These are phyloP conservation scores for Ramalina intermedia DNA, from an alignment of 495 filamentous ascomycete genomes.

Conservation along the genomic window DNA sequence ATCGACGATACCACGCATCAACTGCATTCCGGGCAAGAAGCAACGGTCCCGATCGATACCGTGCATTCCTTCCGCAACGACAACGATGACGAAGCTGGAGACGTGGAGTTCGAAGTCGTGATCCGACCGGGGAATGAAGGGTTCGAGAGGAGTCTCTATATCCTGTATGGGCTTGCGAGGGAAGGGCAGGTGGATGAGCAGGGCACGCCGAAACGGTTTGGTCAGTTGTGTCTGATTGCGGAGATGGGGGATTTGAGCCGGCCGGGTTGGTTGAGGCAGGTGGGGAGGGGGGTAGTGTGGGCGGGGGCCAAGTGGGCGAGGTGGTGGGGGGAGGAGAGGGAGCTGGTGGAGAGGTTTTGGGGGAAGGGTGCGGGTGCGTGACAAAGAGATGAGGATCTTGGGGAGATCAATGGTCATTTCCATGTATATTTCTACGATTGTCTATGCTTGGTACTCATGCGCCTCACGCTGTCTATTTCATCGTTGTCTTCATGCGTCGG, in stretches of 20 bases:
- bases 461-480: too few species aligned
- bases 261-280: not conserved
- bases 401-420: too few species aligned
- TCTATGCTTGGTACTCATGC: too few species aligned
- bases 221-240: not conserved
- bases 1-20: not conserved
- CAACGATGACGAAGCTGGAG: not conserved
- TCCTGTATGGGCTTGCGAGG: not conserved
- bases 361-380: not conserved
- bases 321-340: not conserved
- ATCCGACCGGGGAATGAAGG: not conserved
- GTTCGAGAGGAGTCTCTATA: not conserved
- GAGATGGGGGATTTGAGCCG: not conserved
- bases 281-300: not conserved
- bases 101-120: not conserved
- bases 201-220: not conserved
- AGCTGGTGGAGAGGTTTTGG: not conserved
- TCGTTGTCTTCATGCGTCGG: too few species aligned
- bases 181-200: not conserved
- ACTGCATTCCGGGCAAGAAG: not conserved
- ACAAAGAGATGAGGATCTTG: too few species aligned
- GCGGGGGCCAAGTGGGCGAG: not conserved
- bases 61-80: not conserved
- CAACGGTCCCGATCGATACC: not conserved
- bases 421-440: too few species aligned